Evolutionary conservation across 2,329 filamentous ascomycete species (phyloP).

Genomic region (Cercospora berteroae): DNA sequence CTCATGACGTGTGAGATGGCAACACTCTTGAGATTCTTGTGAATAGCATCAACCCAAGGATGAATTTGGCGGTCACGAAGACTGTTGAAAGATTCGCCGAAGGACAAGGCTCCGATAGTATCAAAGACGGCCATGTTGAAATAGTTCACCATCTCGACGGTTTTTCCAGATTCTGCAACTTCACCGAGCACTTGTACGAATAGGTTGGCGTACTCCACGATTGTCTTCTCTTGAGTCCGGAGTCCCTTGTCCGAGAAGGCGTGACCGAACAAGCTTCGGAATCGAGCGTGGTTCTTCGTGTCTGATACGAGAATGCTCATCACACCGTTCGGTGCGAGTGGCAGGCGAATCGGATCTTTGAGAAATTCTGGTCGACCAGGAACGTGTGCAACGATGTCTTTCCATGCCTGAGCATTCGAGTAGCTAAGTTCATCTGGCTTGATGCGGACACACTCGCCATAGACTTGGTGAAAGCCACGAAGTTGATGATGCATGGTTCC

Average conservation of each 20-base stretch:
- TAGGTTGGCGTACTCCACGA: background rate
- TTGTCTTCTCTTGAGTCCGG: background rate
- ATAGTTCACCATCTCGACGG: background rate
- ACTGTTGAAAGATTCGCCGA: background rate
- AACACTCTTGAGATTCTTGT: background rate
- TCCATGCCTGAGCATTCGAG: conserved; percentile 42
- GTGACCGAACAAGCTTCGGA: background rate
- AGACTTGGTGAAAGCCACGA: conserved; percentile 36
- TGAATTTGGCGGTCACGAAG: background rate
- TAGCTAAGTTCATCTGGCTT: conserved; percentile 50
- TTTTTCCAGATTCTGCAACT: background rate
- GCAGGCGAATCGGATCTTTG: conserved; percentile 14
- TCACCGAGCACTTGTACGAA: background rate
- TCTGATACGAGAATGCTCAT: background rate
- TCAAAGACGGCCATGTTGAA: background rate
- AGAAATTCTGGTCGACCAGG: conserved; percentile 17
- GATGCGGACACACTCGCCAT: conserved; percentile 49
- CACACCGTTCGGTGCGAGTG: background rate
- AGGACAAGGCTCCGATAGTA: background rate
- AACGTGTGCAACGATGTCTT: conserved; percentile 42
- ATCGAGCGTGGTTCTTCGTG: background rate
- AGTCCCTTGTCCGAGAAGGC: background rate
- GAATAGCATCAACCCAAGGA: background rate
- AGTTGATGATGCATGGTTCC: conserved; percentile 15
- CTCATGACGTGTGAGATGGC: background rate